A percentile compares a stretch with the other conserved stretches of the same genome.
Evolutionary conservation across 139 green algal genomes (phyloP).

Genomic region (Micractinium conductrix): DNA sequence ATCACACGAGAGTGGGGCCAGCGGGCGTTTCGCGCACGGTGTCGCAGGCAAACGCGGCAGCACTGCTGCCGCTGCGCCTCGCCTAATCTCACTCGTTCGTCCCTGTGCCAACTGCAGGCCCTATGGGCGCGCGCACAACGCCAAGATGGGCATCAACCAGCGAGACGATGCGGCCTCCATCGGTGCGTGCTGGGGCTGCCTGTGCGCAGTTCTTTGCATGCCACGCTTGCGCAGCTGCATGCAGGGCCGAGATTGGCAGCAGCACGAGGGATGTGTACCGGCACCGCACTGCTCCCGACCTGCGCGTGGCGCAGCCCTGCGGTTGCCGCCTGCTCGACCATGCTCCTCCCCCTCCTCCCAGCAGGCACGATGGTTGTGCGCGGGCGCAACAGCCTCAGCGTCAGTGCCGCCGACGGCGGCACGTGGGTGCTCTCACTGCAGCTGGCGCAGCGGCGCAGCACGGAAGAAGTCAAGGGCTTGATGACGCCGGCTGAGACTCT

Average conservation of each 20-base stretch:
- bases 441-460: constrained; percentile 46
- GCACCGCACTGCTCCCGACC: too few relatives aligned
- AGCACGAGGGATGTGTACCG: background rate
- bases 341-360: background rate
- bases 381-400: constrained; percentile 47
- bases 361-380: constrained; percentile 42
- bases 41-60: background rate
- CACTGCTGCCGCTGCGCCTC: background rate
- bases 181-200: constrained; percentile 3
- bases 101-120: constrained; percentile 28
- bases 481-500: constrained; percentile 64
- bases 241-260: background rate
- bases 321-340: background rate
- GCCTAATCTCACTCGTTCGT: background rate
- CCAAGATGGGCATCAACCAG: constrained; percentile 78
- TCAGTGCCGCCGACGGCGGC: constrained; percentile 42
- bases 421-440: constrained; percentile 59
- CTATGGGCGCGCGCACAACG: constrained; percentile 49
- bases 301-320: background rate
- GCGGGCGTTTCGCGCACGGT: too few relatives aligned
- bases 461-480: constrained; percentile 62
- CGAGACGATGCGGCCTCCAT: constrained; percentile 75
- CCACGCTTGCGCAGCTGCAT: background rate
- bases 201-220: background rate
- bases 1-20: too few relatives aligned